phyloP scores from a whole-genome alignment of 345 rosid genomes.

The Erucastrum elatum region DNA sequence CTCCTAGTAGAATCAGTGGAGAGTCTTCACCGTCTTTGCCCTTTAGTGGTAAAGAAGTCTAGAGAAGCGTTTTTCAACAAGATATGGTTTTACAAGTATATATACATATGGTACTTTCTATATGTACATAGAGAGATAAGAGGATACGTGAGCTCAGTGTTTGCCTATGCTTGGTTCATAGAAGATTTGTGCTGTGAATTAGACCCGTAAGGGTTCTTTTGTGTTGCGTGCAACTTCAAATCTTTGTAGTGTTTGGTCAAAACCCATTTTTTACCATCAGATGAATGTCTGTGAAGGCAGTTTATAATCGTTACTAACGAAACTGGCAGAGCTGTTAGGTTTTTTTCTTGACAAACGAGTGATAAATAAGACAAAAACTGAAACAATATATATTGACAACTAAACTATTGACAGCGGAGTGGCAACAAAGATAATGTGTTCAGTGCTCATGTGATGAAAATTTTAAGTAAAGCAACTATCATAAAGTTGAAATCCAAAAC shows the following conservation, averaged over 20 bases:
- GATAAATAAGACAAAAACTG: not conserved
- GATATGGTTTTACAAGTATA: not conserved
- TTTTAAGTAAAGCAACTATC: not conserved
- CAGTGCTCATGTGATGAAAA: too few relatives aligned
- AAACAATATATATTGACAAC: not conserved
- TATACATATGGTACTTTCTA: constrained; percentile 22
- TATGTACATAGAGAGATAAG: constrained; percentile 22
- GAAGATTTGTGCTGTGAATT: constrained; percentile 5
- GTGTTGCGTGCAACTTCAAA: not conserved
- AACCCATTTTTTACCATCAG: not conserved
- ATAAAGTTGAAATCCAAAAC: not conserved
- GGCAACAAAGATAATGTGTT: not conserved
- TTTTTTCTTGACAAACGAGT: not conserved
- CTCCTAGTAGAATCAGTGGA: constrained; percentile 47
- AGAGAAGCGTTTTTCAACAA: not conserved
- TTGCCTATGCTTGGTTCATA: not conserved
- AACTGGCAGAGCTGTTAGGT: not conserved
- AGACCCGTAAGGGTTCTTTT: not conserved
- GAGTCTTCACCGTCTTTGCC: constrained; percentile 45
- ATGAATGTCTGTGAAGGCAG: not conserved
- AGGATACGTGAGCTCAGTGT: constrained; percentile 1
- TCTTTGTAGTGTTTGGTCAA: not conserved
- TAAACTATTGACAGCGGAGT: not conserved
- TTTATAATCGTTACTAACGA: not conserved
- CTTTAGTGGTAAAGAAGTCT: constrained; percentile 32